Base-by-base conservation (phyloP, 2,329 filamentous ascomycete species). In the Akanthomyces uredinophilus region DNA sequence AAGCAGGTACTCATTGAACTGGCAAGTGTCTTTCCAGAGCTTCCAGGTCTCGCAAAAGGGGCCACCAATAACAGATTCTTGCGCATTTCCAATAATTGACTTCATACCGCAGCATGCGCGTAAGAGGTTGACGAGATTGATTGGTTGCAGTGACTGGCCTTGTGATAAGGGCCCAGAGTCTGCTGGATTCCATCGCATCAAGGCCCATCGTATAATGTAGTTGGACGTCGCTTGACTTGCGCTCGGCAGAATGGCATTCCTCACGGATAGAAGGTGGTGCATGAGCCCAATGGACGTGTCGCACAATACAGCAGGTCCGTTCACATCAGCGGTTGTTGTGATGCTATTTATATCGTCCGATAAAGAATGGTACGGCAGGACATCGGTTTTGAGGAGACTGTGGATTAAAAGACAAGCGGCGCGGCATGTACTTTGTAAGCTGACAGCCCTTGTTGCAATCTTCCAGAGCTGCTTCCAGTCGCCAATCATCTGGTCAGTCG, bases 241-340 rank as follows among this genome's bases (percentile, higher is more conserved):
- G 63, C 84, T 87, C 1, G 91, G 89, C 50, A 89, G 85, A 68
- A 88, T 83, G 32, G 83, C 81, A 66, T 89, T 87, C 58, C 86
- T 85, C 46, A 86, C 77, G 61, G 87, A 82, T 41, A 95, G 78
- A 47, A 96, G 73, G 60, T 84, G 83, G 18, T 83, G 79, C 85
- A 96, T 91, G 46, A 99, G 73, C 2, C 82, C 78, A 20, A 94
- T 78, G 3, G 91, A 89, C 1, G 92, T 87, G 71, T 98, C 95
- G n/a, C 88, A 88, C 20, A 96, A 77, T 22, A 87, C 73, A 1
- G 87, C 86, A 8, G 95, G 94, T 0, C 93, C 93, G 70, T 88
- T 94, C 41, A 94, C 80, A 68, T 96, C 93, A 51, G 91, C 87
- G 24, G 88, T 88, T 5, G 86, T 84, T 13, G 96, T 80, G 63